Conservation (phyloP, 169 alveolate genomes). For the Eimeria sp. region DNA sequence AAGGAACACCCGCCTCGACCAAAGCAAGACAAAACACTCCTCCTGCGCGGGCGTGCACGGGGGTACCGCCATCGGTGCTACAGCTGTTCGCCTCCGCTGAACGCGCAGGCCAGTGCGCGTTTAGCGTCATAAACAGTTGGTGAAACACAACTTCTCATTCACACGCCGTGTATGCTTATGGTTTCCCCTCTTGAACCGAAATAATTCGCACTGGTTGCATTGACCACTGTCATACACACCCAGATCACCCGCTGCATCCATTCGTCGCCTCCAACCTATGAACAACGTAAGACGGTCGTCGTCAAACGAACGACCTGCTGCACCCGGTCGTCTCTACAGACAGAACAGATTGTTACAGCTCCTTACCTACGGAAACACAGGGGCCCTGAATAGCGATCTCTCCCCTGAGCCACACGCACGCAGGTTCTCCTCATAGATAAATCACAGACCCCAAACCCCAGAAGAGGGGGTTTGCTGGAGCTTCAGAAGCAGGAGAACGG, state of each 20-base stretch:
- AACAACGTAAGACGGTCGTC: neutral
- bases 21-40: neutral
- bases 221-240: neutral
- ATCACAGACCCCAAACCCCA: neutral
- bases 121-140: neutral
- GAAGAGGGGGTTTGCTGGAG: neutral
- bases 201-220: neutral
- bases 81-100: neutral
- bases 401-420: slow-evolving; percentile 41
- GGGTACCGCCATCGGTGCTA: neutral
- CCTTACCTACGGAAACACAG: slow-evolving; percentile 71
- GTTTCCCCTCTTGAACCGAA: neutral
- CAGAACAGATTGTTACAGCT: neutral
- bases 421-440: neutral
- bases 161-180: neutral
- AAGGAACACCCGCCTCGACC: neutral
- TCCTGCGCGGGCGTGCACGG: neutral
- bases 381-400: slow-evolving; percentile 58
- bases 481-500: neutral
- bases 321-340: neutral
- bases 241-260: neutral
- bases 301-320: neutral
- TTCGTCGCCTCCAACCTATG: neutral
- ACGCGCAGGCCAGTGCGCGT: neutral
- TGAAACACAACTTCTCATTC: neutral